Base-by-base conservation (phyloP, 73 alveolate species). In the Paramecium biaurelia region DNA sequence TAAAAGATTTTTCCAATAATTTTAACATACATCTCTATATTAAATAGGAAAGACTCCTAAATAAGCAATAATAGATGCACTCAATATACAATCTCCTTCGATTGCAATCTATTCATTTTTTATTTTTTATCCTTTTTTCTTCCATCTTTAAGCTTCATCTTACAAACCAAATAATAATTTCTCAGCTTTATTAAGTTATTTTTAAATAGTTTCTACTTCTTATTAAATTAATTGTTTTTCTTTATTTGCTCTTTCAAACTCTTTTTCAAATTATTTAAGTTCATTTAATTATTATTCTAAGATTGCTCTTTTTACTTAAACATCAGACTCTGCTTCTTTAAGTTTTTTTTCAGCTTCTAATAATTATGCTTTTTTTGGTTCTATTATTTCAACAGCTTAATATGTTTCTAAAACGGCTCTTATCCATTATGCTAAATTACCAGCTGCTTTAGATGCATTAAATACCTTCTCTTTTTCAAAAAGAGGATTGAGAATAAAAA, bases 21-120 rank as follows among this genome's bases (percentile, higher is more conserved):
- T 95, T 47, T 97, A 95, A 23, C 99, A 96, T 74, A 97, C 98
- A 34, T 96, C 96, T 94, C 99, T 96, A 95, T 99, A 98, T 11
- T 97, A 92, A 56, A 95, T 88, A 6, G 99, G 96, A 95, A 99
- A 99, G 4, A 98, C 99, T 58, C 99, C 99, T 43, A 99, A 95
- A 93, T 99, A 99, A 47, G 99, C 99, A 74, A 98, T 97, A 85
- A 98, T 97, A 37, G 99, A 99, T 28, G 99, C 96, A 49, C 99
- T 95, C 6, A 99, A 96, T 92, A 99, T 89, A 30, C 99, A 96
- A 94, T 99, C 99, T 10, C 99, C 99, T 35, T 96, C 97, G 14
- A 97, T 92, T 92, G 96, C 96, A 89, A 96, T 95, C 7, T 97
- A 95, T 58, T 92, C 94, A 45, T 90, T 93, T 92, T 92, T 97